A percentile compares a stretch with the other conserved stretches of the same genome.
Evolutionary conservation across 78 protist species (phyloP).

Genomic region (Chrysochromulina tobinii): DNA sequence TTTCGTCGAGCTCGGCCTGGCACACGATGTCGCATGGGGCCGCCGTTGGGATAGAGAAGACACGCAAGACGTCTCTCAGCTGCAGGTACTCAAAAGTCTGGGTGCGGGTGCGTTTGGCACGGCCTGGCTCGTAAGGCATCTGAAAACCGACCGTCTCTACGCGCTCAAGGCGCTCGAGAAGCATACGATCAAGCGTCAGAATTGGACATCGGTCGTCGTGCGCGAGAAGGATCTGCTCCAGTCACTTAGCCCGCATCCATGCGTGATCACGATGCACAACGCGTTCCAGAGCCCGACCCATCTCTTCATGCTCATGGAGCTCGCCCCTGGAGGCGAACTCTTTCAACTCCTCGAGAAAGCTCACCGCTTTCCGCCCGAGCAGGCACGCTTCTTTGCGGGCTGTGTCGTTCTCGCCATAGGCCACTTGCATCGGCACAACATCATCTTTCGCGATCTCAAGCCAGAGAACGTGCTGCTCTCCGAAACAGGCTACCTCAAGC

Average conservation of each 20-base stretch:
- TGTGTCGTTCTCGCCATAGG: conserved; percentile 29
- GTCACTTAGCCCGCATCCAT: conserved; percentile 62
- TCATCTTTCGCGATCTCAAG: conserved; percentile 82
- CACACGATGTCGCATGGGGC: not conserved
- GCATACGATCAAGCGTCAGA: conserved; percentile 51
- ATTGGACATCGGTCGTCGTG: conserved; percentile 46
- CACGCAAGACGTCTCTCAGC: not conserved
- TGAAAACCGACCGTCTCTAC: not conserved
- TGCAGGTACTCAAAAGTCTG: not conserved
- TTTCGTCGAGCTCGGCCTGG: not conserved
- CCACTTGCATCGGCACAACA: not conserved
- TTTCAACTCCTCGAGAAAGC: conserved; percentile 49
- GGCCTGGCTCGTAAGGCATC: not conserved
- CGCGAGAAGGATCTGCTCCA: conserved; percentile 71
- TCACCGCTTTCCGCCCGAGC: conserved; percentile 45
- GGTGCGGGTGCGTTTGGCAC: not conserved
- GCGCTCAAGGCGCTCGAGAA: conserved; percentile 48
- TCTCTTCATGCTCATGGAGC: conserved; percentile 79
- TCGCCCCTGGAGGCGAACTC: conserved; percentile 86
- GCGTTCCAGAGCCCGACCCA: not conserved
- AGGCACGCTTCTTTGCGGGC: conserved; percentile 31
- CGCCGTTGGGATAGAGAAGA: not conserved
- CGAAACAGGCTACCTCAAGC: conserved; percentile 54
- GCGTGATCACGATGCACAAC: conserved; percentile 57
- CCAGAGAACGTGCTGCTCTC: conserved; percentile 83